phyloP scores from a whole-genome alignment of 345 rosid species.

The Citrus cavaleriei region DNA sequence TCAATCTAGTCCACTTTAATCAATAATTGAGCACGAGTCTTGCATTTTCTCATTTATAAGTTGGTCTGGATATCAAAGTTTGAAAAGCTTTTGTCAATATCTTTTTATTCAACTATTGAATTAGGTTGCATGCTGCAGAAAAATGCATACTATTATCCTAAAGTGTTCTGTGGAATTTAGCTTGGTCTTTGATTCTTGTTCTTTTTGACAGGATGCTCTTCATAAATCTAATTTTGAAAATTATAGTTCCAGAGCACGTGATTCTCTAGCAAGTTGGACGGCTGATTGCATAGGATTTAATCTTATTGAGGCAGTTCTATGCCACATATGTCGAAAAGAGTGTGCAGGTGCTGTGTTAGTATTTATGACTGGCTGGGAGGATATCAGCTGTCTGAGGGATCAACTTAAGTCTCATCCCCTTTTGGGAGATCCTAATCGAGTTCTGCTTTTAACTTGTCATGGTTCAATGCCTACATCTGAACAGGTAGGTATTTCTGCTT shows the following conservation, averaged over 20 bases:
- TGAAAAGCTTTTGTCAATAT: neutral
- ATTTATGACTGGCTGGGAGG: slow-evolving; percentile 99
- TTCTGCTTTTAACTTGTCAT: slow-evolving; percentile 81
- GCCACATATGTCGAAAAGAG: slow-evolving; percentile 96
- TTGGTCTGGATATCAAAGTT: neutral
- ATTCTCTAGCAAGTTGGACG: slow-evolving; percentile 84
- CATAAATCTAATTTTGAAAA: slow-evolving; percentile 76
- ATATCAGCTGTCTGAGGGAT: slow-evolving; percentile 85
- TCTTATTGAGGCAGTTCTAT: slow-evolving; percentile 90
- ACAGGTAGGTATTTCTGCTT: slow-evolving; percentile 46
- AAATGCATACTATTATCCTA: neutral
- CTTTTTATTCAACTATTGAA: neutral
- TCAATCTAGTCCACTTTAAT: neutral
- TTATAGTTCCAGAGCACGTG: slow-evolving; percentile 81
- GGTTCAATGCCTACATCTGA: slow-evolving; percentile 99
- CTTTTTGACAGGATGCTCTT: slow-evolving; percentile 78
- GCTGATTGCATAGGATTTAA: slow-evolving; percentile 96
- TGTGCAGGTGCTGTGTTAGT: slow-evolving; percentile 90
- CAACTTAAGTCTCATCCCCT: slow-evolving; percentile 98
- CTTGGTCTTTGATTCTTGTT: neutral
- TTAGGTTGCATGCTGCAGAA: neutral
- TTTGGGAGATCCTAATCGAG: slow-evolving; percentile 95
- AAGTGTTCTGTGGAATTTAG: neutral
- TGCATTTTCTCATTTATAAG: neutral
- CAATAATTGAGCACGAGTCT: neutral